Base-by-base conservation (phyloP, 371 early-diverging fungal genomes). In the Nosema granulosis region DNA sequence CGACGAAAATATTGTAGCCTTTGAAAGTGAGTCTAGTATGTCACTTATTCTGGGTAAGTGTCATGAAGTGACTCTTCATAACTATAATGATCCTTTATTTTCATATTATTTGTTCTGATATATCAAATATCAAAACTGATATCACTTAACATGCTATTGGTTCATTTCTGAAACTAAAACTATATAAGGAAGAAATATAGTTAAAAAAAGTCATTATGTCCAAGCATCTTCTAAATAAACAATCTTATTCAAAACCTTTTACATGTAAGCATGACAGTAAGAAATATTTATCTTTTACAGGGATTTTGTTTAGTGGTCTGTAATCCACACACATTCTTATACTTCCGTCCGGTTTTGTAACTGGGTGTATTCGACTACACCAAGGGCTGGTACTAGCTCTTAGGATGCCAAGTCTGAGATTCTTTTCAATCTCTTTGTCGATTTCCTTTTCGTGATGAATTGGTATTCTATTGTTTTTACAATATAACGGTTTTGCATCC, bases 281-380 rank as follows among this genome's bases (percentile, higher is more conserved):
- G n/a, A 68, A 68, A 63, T 68, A 73, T 68, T 28, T 26, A 18
- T 73, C 68, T 34, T 68, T 70, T 4, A 29, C 28, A 24, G 74
- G 68, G 3, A 73, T 51, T 12, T 61, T 61, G 32, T 11, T 56
- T 11, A 56, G 24, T 20, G 57, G 11, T 13, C 57, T 9, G 26
- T 11, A 56, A 56, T 56, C 50, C 26, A 71, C 67, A 32, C 71
- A 71, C 32, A 71, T n/a, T 20, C 71, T 11, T 38, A 38, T 29
- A 9, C 9, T 11, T 3, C 35, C 65, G 20, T 63, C 65, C 22
- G 31, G 31, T 26, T 63, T 63, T 6, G 32, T 9, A 16, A 63
- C 65, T 12, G 38, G 12, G 31, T 29, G 31, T 4, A 63, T 31
- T 63, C n/a, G 4, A 20, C 11, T 11, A 6, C 65, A 26, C 65